Evolutionary conservation across 768 basidiomycete species (phyloP), one percentile per base, ranked within the genome.

Genomic region (Boletus fagicola): DNA sequence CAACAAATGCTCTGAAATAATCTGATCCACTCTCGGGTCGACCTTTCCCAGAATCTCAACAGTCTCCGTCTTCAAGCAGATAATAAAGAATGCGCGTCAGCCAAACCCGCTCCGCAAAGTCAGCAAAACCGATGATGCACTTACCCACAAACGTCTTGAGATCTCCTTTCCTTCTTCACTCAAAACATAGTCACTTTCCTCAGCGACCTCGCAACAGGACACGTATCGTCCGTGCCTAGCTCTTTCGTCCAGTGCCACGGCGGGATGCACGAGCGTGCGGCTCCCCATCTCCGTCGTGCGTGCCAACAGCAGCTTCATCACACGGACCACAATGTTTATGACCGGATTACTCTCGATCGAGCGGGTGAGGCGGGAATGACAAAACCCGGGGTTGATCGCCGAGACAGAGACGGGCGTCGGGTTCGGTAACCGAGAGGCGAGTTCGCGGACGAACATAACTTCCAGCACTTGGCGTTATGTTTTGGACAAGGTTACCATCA

Each of bases 361-460:
- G 35, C 71, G 66, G 1, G 58, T 50, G 47, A 77, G 65, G 26
- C 64, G 60, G 18, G 76, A 76, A 49, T 66, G 45, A 38, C 74
- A 75, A 47, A 74, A 69, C 5, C 76, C 75, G 2, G 77, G 76
- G 48, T 72, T 67, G 50, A 72, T 62, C 38, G 69, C 64, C 11
- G 66, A 66, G 46, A 74, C 63, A 4, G 71, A 62, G 33, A 78
- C 57, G 1, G 72, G 66, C 3, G 63, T 60, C 31, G 65, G 55
- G 10, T 58, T 44, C 8, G 69, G 66, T 15, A 75, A 62, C 36
- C 69, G 75, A 13, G 67, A 68, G 4, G 65, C 67, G 5, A 78
- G 66, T 46, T 75, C 73, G 20, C 70, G 69, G 9, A 68, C 59
- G 54, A 77, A 75, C 65, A 76, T 68, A 39, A 76, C 53, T 49